phyloP scores from a whole-genome alignment of 805 yeast genomes.

The Candida cerambycidarum region DNA sequence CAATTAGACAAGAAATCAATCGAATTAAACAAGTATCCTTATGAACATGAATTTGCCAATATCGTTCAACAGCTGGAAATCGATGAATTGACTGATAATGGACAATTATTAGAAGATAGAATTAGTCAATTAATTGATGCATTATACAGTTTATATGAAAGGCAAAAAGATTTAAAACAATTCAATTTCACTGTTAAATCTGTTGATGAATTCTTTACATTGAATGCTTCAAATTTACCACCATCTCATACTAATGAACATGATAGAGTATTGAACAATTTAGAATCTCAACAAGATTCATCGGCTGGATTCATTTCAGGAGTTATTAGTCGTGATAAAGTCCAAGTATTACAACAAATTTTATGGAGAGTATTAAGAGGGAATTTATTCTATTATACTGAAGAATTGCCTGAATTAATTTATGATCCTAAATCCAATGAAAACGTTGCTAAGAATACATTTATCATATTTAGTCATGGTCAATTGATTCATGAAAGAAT shows the following conservation, averaged over 20 bases:
- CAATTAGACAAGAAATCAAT: slow-evolving; percentile 53
- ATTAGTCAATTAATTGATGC: slow-evolving; percentile 70
- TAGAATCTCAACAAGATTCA: slow-evolving; percentile 7
- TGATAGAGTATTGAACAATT: slow-evolving; percentile 37
- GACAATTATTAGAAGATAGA: slow-evolving; percentile 70
- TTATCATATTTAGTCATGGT: slow-evolving; percentile 93
- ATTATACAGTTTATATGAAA: slow-evolving; percentile 58
- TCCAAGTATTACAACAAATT: slow-evolving; percentile 73
- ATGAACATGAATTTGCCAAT: slow-evolving; percentile 21
- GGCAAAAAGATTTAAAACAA: slow-evolving; percentile 68
- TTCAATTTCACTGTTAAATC: slow-evolving; percentile 51
- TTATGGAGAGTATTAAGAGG: slow-evolving; percentile 94
- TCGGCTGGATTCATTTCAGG: slow-evolving; percentile 61
- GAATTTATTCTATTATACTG: slow-evolving; percentile 74
- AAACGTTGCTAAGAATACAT: slow-evolving; percentile 70
- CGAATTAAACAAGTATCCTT: slow-evolving; percentile 27
- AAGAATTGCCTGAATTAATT: slow-evolving; percentile 68
- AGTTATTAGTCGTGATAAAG: slow-evolving; percentile 70
- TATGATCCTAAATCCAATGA: slow-evolving; percentile 60
- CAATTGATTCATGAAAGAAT: slow-evolving; percentile 67
- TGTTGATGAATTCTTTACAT: slow-evolving; percentile 34
- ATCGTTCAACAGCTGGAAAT: slow-evolving; percentile 54
- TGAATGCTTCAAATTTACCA: slow-evolving; percentile 27
- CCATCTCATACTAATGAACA: slow-evolving; percentile 25
- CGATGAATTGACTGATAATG: slow-evolving; percentile 66